Conservation (phyloP, 768 basidiomycete genomes). For the Trametes sanguinea region DNA sequence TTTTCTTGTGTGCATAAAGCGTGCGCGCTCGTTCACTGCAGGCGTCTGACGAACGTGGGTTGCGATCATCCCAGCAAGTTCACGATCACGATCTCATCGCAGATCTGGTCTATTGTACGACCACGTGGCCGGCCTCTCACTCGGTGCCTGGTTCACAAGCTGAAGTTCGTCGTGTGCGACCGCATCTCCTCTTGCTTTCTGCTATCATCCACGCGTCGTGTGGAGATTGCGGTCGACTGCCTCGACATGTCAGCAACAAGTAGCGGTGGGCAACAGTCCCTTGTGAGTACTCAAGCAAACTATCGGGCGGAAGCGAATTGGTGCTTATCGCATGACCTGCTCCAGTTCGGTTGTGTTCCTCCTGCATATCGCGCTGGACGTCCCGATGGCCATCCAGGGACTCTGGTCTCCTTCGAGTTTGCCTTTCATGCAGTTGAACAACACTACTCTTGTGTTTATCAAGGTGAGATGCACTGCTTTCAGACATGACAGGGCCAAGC, state of each 20-base stretch:
- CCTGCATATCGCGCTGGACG: slow-evolving; percentile 77
- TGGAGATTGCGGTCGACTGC: background rate
- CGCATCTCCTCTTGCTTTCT: background rate
- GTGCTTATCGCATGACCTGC: background rate
- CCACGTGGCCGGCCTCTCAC: slow-evolving; percentile 17
- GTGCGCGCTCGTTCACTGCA: background rate
- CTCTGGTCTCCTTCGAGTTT: slow-evolving; percentile 60
- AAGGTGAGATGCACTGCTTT: slow-evolving; percentile 51
- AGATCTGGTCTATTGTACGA: slow-evolving; percentile 8
- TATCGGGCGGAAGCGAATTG: no score
- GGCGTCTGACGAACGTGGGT: background rate
- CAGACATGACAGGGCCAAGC: no score
- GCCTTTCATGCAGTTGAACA: slow-evolving; percentile 80
- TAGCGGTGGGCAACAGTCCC: slow-evolving; percentile 10
- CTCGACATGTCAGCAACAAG: slow-evolving; percentile 24
- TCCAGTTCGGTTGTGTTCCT: slow-evolving; percentile 69
- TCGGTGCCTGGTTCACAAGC: slow-evolving; percentile 14
- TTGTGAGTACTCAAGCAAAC: slow-evolving; percentile 19
- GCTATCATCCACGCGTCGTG: background rate
- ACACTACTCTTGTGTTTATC: slow-evolving; percentile 74
- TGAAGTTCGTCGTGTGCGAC: background rate
- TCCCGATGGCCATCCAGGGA: slow-evolving; percentile 77
- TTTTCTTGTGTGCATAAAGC: background rate
- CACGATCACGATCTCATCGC: slow-evolving; percentile 19
- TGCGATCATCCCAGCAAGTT: slow-evolving; percentile 1